Percentiles rank a stretch among this genome's conserved stretches.
phyloP scores from a whole-genome alignment of 2,329 filamentous ascomycete genomes.

The Pseudogymnoascus sp. region DNA sequence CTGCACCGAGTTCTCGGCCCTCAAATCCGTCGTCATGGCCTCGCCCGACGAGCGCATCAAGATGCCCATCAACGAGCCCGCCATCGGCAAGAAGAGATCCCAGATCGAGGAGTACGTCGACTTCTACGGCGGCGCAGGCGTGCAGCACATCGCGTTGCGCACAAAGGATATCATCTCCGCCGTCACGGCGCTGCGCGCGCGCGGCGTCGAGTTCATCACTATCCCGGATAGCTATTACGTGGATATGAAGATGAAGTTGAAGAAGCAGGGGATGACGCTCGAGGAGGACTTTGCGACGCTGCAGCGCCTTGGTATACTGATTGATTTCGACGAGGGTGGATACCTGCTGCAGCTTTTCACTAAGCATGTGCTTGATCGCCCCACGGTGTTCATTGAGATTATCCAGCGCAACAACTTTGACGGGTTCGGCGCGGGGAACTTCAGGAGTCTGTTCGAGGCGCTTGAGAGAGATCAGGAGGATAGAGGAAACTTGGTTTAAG shows the following conservation, averaged over 20 bases:
- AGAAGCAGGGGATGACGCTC: conserved; percentile 52
- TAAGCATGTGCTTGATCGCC: conserved; percentile 86
- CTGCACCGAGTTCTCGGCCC: conserved; percentile 82
- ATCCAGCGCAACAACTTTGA: conserved; percentile 87
- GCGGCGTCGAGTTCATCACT: conserved; percentile 86
- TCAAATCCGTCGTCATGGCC: conserved; percentile 86
- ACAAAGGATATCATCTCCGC: conserved; percentile 71
- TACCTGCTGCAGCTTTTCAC: conserved; percentile 73
- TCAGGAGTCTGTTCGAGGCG: conserved; percentile 90
- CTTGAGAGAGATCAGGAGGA: conserved; percentile 88
- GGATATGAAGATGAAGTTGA: conserved; percentile 64
- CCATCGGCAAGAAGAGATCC: conserved; percentile 77
- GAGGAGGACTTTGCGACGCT: conserved; percentile 74
- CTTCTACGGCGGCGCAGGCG: conserved; percentile 82
- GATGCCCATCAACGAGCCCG: conserved; percentile 98
- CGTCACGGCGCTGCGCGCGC: conserved; percentile 70
- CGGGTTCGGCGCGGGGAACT: conserved; percentile 91
- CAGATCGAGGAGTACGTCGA: conserved; percentile 92
- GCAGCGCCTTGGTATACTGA: conserved; percentile 73
- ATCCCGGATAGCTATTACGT: conserved; percentile 84
- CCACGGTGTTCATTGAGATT: conserved; percentile 93
- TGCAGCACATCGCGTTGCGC: conserved; percentile 86
- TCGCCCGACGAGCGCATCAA: conserved; percentile 80
- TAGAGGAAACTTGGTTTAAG: conserved; percentile 60
- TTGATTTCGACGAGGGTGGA: conserved; percentile 89